Percentiles rank a stretch among this genome's conserved stretches.
Conservation (phyloP, 2,329 filamentous ascomycete genomes). For the Pseudocercospora musae region DNA sequence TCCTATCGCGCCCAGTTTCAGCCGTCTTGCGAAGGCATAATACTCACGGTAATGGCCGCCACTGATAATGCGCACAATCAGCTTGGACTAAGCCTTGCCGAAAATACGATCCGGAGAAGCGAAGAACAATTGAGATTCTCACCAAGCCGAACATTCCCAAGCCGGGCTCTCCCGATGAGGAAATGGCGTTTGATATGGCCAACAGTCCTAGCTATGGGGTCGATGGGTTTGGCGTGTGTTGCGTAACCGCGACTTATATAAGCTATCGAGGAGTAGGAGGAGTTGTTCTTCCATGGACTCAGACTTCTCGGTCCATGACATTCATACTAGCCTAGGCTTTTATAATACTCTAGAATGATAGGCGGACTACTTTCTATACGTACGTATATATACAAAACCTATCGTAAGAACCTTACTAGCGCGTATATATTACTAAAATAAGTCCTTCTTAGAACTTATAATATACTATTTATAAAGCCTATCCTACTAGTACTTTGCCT, state of each 20-base stretch:
- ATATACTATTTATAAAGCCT: too few species aligned
- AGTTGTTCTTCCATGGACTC: neutral
- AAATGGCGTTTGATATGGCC: neutral
- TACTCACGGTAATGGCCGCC: constrained; percentile 42
- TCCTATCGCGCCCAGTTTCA: neutral
- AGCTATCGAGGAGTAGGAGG: neutral
- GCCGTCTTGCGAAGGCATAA: constrained; percentile 32
- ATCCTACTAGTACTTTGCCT: too few species aligned
- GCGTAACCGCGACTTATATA: constrained; percentile 1
- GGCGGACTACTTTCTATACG: too few species aligned
- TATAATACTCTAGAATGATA: too few species aligned
- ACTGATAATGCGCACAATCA: constrained; percentile 45
- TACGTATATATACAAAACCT: too few species aligned
- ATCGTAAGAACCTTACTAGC: too few species aligned
- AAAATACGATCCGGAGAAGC: constrained; percentile 30
- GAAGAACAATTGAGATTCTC: constrained; percentile 34
- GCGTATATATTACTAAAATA: too few species aligned
- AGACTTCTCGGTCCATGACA: too few species aligned
- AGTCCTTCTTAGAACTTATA: too few species aligned
- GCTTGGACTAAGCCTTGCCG: constrained; percentile 41
- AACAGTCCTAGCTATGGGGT: too few species aligned
- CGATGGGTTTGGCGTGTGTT: constrained; percentile 12
- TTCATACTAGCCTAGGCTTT: too few species aligned
- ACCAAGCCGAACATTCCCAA: constrained; percentile 35
- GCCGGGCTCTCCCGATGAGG: constrained; percentile 10